These are phyloP conservation scores for Daldinia bambusicola DNA, from an alignment of 495 filamentous ascomycete species.

Conservation along the genomic window DNA sequence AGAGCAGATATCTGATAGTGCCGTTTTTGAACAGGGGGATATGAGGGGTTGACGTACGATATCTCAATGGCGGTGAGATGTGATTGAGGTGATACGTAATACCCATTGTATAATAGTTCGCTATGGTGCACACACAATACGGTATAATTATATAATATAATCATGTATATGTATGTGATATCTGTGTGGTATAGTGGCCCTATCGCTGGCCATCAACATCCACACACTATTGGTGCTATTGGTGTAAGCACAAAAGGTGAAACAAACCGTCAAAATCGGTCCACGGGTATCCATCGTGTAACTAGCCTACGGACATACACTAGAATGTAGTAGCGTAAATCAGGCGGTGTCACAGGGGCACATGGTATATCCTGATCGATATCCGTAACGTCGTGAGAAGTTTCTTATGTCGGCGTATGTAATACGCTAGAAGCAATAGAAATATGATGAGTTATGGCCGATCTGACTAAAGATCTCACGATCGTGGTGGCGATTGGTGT, in stretches of 20 bases:
- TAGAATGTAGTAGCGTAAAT: not conserved
- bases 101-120: not conserved
- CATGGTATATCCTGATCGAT: slow-evolving; percentile 20
- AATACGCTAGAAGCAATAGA: not conserved
- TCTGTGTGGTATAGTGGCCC: not conserved
- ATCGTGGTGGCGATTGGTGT: slow-evolving; percentile 1
- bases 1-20: slow-evolving; percentile 9
- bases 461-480: slow-evolving; percentile 6
- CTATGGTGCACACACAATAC: not conserved
- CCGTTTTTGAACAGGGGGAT: slow-evolving; percentile 9
- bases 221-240: not conserved
- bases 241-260: slow-evolving; percentile 28
- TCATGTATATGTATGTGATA: not conserved
- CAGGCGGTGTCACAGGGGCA: slow-evolving; percentile 35
- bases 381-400: slow-evolving; percentile 4
- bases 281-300: slow-evolving; percentile 24
- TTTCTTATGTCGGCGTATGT: slow-evolving; percentile 2
- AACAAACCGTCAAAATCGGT: slow-evolving; percentile 36
- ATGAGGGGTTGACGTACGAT: slow-evolving; percentile 16
- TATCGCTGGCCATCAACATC: not conserved
- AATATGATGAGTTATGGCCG: not conserved
- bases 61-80: not conserved
- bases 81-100: slow-evolving; percentile 5
- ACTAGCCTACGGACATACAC: slow-evolving; percentile 8
- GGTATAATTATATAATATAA: not conserved